Evolutionary conservation across 1,284 basidiomycete species (phyloP).

Genomic region (Cutaneotrichosporon curvatum): DNA sequence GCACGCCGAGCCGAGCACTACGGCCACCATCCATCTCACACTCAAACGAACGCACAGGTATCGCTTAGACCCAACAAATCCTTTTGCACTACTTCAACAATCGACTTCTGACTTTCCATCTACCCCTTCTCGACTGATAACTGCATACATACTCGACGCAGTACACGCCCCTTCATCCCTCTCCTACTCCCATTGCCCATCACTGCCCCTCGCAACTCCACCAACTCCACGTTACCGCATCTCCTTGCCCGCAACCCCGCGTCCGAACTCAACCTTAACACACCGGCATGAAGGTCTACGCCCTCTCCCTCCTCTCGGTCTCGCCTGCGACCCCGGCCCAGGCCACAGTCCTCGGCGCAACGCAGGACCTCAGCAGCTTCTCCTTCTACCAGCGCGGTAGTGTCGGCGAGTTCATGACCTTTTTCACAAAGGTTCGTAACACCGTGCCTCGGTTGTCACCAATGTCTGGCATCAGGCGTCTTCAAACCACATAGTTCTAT

Average conservation of each 20-base stretch:
- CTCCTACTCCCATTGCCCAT: background rate
- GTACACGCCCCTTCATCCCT: background rate
- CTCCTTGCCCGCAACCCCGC: background rate
- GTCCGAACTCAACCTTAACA: background rate
- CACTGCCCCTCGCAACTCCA: background rate
- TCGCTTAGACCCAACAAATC: too few relatives aligned
- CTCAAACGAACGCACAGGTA: too few relatives aligned
- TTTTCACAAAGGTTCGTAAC: conserved; percentile 82
- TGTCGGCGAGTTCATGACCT: conserved; percentile 88
- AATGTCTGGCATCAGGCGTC: too few relatives aligned
- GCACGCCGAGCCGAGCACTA: too few relatives aligned
- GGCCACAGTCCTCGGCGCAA: conserved; percentile 61
- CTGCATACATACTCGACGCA: too few relatives aligned
- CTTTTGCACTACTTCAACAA: too few relatives aligned
- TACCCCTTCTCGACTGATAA: too few relatives aligned
- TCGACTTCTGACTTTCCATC: too few relatives aligned
- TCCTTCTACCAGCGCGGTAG: conserved; percentile 93
- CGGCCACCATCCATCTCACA: too few relatives aligned
- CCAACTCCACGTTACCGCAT: background rate
- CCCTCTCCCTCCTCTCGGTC: conserved; percentile 49
- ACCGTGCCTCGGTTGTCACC: background rate
- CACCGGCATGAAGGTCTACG: conserved; percentile 50
- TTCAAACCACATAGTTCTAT: too few relatives aligned
- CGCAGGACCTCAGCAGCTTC: conserved; percentile 83
- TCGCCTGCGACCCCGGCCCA: conserved; percentile 35